A percentile compares a stretch with the other conserved stretches of the same genome.
These are phyloP conservation scores for Botrytis tulipae DNA, from an alignment of 2,329 filamentous ascomycete genomes.

Conservation along the genomic window DNA sequence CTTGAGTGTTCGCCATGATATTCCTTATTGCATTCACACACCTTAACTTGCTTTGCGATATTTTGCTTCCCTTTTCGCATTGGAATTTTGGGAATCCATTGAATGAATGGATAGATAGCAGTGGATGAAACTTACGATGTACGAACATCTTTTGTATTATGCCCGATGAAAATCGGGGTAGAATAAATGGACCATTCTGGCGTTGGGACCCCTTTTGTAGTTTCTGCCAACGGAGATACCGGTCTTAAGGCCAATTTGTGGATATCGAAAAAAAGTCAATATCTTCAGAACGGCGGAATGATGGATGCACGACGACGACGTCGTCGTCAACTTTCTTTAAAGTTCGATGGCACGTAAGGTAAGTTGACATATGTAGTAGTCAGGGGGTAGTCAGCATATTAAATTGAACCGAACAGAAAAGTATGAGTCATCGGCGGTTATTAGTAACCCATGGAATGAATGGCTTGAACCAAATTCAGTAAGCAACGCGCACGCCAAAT, in stretches of 20 bases:
- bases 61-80: background rate
- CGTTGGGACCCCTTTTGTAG: background rate
- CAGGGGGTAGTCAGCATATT: background rate
- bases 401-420: background rate
- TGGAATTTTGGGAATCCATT: background rate
- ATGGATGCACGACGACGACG: background rate
- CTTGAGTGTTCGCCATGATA: background rate
- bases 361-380: no score
- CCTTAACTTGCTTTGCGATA: background rate
- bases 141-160: background rate
- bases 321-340: background rate
- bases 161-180: background rate
- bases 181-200: background rate
- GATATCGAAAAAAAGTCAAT: background rate
- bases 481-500: conserved; percentile 2
- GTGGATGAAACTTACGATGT: background rate
- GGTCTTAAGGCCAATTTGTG: background rate
- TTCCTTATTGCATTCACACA: no score
- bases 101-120: background rate
- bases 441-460: background rate
- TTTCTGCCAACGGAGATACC: background rate
- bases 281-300: no score
- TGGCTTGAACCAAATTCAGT: background rate
- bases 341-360: no score
- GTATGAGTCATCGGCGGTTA: background rate